A percentile compares a stretch with the other conserved stretches of the same genome.
These are phyloP conservation scores for Xylaria sp. DNA, from an alignment of 2,329 filamentous ascomycete genomes.

Conservation along the genomic window DNA sequence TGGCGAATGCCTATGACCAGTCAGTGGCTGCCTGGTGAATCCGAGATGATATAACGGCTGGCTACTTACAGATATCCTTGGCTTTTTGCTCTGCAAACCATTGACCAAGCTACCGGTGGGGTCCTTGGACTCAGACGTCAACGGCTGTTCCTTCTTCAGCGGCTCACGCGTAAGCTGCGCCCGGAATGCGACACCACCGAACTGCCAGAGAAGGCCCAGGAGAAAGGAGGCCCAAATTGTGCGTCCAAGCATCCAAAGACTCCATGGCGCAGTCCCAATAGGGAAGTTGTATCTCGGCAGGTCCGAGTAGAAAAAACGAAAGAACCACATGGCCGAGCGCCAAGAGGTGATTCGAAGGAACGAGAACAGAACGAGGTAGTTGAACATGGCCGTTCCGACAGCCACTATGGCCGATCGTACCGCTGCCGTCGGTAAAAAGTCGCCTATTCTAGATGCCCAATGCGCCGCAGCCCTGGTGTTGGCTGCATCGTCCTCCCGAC, in stretches of 20 bases:
- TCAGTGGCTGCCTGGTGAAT: slow-evolving; percentile 13
- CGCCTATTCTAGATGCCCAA: slow-evolving; percentile 36
- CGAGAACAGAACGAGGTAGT: slow-evolving; percentile 56
- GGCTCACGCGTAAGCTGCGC: slow-evolving; percentile 76
- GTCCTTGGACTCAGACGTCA: slow-evolving; percentile 81
- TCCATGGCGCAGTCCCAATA: slow-evolving; percentile 52
- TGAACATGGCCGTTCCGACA: slow-evolving; percentile 34
- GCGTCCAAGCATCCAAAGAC: slow-evolving; percentile 49
- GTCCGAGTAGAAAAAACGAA: slow-evolving; percentile 63
- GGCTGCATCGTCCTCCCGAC: background rate
- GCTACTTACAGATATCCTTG: slow-evolving; percentile 59
- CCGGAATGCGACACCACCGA: slow-evolving; percentile 71
- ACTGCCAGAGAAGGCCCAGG: slow-evolving; percentile 68
- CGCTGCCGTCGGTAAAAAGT: slow-evolving; percentile 34
- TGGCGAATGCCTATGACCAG: slow-evolving; percentile 63
- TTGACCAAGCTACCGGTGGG: slow-evolving; percentile 85
- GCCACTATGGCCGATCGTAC: slow-evolving; percentile 30
- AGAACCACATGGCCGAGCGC: slow-evolving; percentile 63
- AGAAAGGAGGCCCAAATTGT: slow-evolving; percentile 59
- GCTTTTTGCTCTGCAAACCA: slow-evolving; percentile 77
- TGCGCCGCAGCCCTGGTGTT: slow-evolving; percentile 9
- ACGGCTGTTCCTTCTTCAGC: slow-evolving; percentile 74
- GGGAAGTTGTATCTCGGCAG: slow-evolving; percentile 66
- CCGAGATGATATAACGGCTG: background rate
- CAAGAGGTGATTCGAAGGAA: slow-evolving; percentile 61